These are phyloP conservation scores for Sambucus nigra DNA, from an alignment of 129 eudicot genomes.

Conservation along the genomic window DNA sequence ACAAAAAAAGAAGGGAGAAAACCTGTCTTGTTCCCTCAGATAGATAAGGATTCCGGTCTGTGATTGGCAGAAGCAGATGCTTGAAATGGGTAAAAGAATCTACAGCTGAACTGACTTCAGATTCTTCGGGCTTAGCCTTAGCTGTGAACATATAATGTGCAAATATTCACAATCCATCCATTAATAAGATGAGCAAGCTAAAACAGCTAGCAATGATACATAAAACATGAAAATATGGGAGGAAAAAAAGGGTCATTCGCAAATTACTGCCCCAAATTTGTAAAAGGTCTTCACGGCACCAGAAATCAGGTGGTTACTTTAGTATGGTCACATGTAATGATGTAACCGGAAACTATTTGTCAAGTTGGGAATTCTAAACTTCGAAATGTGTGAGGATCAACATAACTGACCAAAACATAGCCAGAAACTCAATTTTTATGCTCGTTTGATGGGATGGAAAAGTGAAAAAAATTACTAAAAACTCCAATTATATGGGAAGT, in stretches of 20 bases:
- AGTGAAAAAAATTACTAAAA: too few relatives aligned
- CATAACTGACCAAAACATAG: not conserved
- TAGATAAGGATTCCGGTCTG: slow-evolving; percentile 85
- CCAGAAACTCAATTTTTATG: too few relatives aligned
- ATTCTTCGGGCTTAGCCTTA: slow-evolving; percentile 52
- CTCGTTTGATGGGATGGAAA: too few relatives aligned
- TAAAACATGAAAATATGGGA: slow-evolving; percentile 1
- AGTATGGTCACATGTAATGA: too few relatives aligned
- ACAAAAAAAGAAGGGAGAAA: slow-evolving; percentile 3
- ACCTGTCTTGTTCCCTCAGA: slow-evolving; percentile 99
- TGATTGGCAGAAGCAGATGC: slow-evolving; percentile 93
- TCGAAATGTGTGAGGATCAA: not conserved
- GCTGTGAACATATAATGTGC: slow-evolving; percentile 26
- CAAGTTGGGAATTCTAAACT: not conserved
- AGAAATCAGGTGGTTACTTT: not conserved
- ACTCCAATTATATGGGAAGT: too few relatives aligned
- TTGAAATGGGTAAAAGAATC: slow-evolving; percentile 72
- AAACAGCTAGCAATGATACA: not conserved
- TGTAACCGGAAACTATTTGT: not conserved
- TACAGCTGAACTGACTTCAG: slow-evolving; percentile 46
- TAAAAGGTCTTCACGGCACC: not conserved
- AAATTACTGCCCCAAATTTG: not conserved
- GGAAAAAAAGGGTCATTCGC: not conserved
- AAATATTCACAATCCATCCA: slow-evolving; percentile 2
- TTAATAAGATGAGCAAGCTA: slow-evolving; percentile 5